Evolutionary conservation across 2,329 filamentous ascomycete species (phyloP).

Genomic region (Capronia epimyces): DNA sequence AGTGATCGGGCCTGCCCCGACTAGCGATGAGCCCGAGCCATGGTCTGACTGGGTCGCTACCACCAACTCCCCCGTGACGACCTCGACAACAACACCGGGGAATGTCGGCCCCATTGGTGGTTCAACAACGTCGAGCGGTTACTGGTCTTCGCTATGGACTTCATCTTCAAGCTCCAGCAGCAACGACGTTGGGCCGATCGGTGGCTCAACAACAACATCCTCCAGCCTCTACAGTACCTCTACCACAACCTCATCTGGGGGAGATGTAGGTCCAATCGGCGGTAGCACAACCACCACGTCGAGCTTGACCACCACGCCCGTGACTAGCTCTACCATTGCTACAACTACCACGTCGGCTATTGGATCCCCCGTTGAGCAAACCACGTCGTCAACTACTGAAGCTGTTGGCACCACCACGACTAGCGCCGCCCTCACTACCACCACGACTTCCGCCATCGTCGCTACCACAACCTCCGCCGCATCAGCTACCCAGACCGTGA

Average conservation of each 20-base stretch:
- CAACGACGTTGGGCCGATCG: conserved; percentile 9
- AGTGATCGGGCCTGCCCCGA: conserved; percentile 11
- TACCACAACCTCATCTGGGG: conserved; percentile 2
- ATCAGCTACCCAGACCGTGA: not conserved
- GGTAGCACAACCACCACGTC: not conserved
- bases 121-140: conserved; percentile 4
- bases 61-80: conserved; percentile 16
- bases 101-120: conserved; percentile 4
- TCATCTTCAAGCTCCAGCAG: conserved; percentile 4
- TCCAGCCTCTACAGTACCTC: not conserved
- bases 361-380: not conserved
- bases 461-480: conserved; percentile 32
- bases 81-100: conserved; percentile 32
- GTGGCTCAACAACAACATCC: not conserved
- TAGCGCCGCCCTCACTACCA: conserved; percentile 32
- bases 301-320: not conserved
- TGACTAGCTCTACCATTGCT: not conserved
- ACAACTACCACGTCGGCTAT: not conserved
- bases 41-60: not conserved
- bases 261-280: not conserved
- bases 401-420: not conserved
- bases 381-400: not conserved
- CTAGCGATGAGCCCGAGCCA: not conserved
- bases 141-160: not conserved
- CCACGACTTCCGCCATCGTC: conserved; percentile 29